Conservation (phyloP, 441 rosid species). For the Corymbia citriodora region DNA sequence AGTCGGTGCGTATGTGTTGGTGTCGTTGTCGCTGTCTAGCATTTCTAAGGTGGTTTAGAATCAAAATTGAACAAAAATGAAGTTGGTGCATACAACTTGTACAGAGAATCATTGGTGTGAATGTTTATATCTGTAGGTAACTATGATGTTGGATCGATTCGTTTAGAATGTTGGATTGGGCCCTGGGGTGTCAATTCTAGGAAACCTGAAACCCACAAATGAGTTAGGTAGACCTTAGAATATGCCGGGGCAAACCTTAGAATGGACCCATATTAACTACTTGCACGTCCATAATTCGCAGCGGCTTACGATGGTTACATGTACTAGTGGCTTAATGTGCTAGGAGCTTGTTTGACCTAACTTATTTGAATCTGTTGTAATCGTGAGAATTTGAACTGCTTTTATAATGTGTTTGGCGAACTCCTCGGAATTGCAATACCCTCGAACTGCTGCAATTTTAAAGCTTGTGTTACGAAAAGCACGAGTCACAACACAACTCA, state of each 20-base stretch:
- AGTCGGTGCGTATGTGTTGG: not conserved
- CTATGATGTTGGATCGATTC: not conserved
- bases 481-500: not conserved
- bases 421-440: not conserved
- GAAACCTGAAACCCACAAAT: not conserved
- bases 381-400: not conserved
- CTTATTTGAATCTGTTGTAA: not conserved
- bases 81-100: not conserved
- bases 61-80: not conserved
- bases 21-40: not conserved
- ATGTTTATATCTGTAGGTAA: not conserved
- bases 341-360: not conserved
- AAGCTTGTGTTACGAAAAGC: not conserved
- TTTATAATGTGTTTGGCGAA: not conserved
- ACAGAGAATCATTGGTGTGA: not conserved
- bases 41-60: not conserved
- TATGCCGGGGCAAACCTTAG: not conserved
- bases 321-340: not conserved
- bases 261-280: not conserved
- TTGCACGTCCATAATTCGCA: not conserved
- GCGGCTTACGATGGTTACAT: not conserved
- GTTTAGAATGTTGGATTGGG: not conserved
- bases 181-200: not conserved
- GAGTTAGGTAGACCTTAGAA: not conserved
- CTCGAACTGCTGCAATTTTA: not conserved